Evolutionary conservation across 345 rosid species (phyloP).

Genomic region (Gossypium turneri): DNA sequence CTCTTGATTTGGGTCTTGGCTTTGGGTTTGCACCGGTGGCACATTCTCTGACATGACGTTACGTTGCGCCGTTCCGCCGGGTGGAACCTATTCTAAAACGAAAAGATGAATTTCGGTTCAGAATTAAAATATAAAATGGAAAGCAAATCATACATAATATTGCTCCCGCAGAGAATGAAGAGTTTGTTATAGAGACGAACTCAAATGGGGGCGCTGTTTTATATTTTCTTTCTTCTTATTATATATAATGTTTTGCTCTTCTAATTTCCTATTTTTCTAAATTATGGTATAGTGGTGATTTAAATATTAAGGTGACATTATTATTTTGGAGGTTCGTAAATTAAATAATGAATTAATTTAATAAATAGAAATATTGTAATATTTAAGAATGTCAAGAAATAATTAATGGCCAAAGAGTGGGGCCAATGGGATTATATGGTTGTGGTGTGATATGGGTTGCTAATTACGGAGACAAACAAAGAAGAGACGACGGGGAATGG

Average conservation of each 20-base stretch:
- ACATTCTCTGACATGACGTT: slow-evolving; percentile 4
- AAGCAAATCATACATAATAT: background rate
- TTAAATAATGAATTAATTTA: too few species aligned
- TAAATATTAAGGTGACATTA: background rate
- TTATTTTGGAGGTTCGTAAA: too few species aligned
- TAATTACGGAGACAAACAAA: background rate
- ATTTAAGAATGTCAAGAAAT: too few species aligned
- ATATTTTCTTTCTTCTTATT: background rate
- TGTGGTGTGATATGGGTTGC: background rate
- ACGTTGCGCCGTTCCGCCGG: background rate
- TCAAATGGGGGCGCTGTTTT: background rate
- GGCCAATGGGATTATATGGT: background rate
- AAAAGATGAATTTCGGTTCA: background rate
- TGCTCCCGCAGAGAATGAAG: background rate
- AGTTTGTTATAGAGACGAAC: background rate
- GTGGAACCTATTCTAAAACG: background rate
- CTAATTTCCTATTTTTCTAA: background rate
- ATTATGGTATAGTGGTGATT: background rate
- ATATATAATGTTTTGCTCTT: background rate
- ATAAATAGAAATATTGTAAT: too few species aligned
- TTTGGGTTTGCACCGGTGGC: background rate
- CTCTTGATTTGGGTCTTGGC: slow-evolving; percentile 11
- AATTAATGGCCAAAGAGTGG: background rate
- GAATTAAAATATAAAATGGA: background rate
- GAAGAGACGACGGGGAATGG: background rate